Evolutionary conservation across 805 yeast genomes (phyloP).

Genomic region (Candida maltosa): DNA sequence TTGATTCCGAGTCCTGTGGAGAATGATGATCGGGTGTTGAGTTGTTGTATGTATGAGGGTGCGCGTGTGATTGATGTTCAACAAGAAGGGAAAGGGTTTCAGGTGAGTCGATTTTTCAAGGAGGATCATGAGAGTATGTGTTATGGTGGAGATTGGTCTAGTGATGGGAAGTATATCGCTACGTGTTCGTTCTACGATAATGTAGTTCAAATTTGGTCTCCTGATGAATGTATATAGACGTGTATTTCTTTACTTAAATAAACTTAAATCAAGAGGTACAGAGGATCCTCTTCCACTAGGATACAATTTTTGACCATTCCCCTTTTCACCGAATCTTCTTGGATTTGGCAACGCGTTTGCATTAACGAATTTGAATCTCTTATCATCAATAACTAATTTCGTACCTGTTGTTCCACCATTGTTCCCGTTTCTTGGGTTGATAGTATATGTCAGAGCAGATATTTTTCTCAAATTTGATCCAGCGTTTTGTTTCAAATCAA

Average conservation of each 20-base stretch:
- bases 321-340: constrained; percentile 65
- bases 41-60: constrained; percentile 96
- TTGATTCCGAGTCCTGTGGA: constrained; percentile 60
- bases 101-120: constrained; percentile 44
- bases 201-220: constrained; percentile 71
- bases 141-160: constrained; percentile 90
- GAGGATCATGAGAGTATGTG: constrained; percentile 87
- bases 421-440: constrained; percentile 28
- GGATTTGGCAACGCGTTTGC: constrained; percentile 78
- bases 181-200: constrained; percentile 93
- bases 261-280: constrained; percentile 70
- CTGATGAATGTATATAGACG: constrained; percentile 6
- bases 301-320: constrained; percentile 59
- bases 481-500: constrained; percentile 41
- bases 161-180: constrained; percentile 45
- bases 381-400: constrained; percentile 61
- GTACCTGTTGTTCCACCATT: constrained; percentile 13
- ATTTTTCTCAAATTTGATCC: constrained; percentile 56
- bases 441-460: constrained; percentile 65
- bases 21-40: constrained; percentile 55
- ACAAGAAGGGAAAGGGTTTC: constrained; percentile 18
- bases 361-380: constrained; percentile 66
- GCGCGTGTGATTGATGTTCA: constrained; percentile 56
- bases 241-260: constrained; percentile 10
- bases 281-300: constrained; percentile 96